Conservation (phyloP, 139 green algal genomes). For the Nannochloris sp. region DNA sequence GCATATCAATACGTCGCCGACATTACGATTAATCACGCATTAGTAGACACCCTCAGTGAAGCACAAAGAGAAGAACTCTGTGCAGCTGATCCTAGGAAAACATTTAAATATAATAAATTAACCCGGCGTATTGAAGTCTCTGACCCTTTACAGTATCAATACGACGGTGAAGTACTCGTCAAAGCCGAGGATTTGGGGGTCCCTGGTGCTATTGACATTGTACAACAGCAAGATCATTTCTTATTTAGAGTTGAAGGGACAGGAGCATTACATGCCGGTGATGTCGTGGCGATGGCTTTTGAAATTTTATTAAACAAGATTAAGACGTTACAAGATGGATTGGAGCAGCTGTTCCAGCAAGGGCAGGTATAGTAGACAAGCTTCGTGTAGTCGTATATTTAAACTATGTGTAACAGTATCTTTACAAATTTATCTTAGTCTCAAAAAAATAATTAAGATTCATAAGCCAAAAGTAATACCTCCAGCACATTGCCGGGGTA, state of each 20-base stretch:
- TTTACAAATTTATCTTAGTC: too few relatives aligned
- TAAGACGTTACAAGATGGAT: slow-evolving; percentile 18
- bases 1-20: slow-evolving; percentile 71
- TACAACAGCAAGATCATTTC: slow-evolving; percentile 70
- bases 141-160: slow-evolving; percentile 69
- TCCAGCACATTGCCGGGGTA: too few relatives aligned
- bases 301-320: slow-evolving; percentile 67
- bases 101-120: slow-evolving; percentile 69
- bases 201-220: slow-evolving; percentile 68
- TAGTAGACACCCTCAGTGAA: slow-evolving; percentile 61
- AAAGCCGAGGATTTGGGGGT: slow-evolving; percentile 81
- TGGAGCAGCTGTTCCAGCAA: slow-evolving; percentile 2
- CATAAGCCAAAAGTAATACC: too few relatives aligned
- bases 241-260: slow-evolving; percentile 88
- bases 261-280: slow-evolving; percentile 52
- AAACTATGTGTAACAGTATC: too few relatives aligned
- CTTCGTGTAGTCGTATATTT: too few relatives aligned
- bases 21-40: slow-evolving; percentile 76
- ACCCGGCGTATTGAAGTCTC: slow-evolving; percentile 56
- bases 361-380: too few relatives aligned
- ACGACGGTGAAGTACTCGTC: slow-evolving; percentile 71
- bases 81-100: slow-evolving; percentile 57
- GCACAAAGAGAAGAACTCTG: slow-evolving; percentile 73
- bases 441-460: too few relatives aligned
- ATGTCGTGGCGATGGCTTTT: slow-evolving; percentile 62